Base-by-base conservation (phyloP, 352 stramenopile genomes). In the Phytophthora palmivora region DNA sequence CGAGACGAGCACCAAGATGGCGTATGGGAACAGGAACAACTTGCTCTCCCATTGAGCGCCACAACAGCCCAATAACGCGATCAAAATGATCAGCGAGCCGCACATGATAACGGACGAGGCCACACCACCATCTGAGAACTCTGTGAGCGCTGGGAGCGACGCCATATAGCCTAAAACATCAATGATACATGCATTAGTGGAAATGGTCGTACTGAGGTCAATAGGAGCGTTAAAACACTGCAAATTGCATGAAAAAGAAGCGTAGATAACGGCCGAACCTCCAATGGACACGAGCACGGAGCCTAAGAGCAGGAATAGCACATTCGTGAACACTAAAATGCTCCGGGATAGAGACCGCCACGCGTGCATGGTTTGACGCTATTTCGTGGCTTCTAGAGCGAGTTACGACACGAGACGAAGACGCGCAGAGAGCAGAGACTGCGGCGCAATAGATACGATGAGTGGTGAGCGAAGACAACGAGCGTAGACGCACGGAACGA, bases 261-360 rank as follows among this genome's bases (percentile, higher is more conserved):
- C 9, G 5, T 1, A 67, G 8, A 63, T 7, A n/a, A 30, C 6
- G 32, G 2, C 32, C 79, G 19, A 46, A 94, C 84, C 84, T 63
- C 86, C 86, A 37, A 94, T 86, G 12, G 77, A 86, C 42, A 94
- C 79, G 43, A 94, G 84, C 34, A 94, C 84, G 3, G 80, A 79
- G 63, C 86, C 86, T n/a, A 94, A 69, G 32, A 92, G 66, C 49
- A 94, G 68, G 75, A 94, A 94, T 42, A 94, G 78, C 72, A 94
- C 84, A 69, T 94, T 94, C n/a, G 83, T 93, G 68, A 94, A 94
- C 54, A 94, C 85, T 46, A 94, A 72, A 46, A 94, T 82, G 54
- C 84, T 88, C 28, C 86, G 78, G 48, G 81, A 88, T 28, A 94
- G 70, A 39, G 79, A 88, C 32, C 86, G 82, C 84, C 86, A 94